Evolutionary conservation across 345 rosid species (phyloP), one percentile per base, ranked within the genome.

Genomic region (Euphorbia pulcherrima): DNA sequence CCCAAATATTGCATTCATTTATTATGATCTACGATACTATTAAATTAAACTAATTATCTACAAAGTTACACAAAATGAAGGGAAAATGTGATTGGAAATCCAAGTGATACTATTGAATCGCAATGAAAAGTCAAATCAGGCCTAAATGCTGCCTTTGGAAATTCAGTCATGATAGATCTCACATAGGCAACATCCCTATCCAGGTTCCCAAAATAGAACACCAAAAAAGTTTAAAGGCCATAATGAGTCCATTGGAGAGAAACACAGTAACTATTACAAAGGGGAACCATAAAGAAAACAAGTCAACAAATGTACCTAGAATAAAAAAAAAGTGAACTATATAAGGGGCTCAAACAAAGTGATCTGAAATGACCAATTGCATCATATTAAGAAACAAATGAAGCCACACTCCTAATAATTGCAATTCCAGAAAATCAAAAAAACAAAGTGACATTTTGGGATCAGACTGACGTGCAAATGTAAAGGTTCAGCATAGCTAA

Each of bases 381-480:
- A 82, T 84, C 90, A 84, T 63, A 72, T 78, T 85, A 83, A 21
- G 9, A 21, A 27, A 40, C 17, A 58, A 57, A 47, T 8, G 16
- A 23, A 52, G 1, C 37, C n/a, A 55, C 20, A 52, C 24, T 60
- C 18, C 40, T 2, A 8, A 29, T 5, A 29, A 3, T 33, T 14
- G 21, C 6, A 1, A 58, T 17, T 17, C 21, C 62, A 14, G 62
- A 58, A 29, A 9, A 23, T 8, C 20, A 21, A 9, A 21, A 2
- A 20, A 7, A 20, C 2, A 7, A 50, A 50, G 33, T 18, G 30
- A 59, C 8, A 71, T 6, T 33, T 26, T 14, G 24, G 78, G 82
- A 79, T 79, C 85, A 81, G 81, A 81, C 81, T 80, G 84, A 84
- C 83, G 75, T 82, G 88, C 81, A 84, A 82, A 82, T 66, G 40